Evolutionary conservation across 192 early-diverging fungal genomes (phyloP).

Genomic region (Coemansia aciculifera): DNA sequence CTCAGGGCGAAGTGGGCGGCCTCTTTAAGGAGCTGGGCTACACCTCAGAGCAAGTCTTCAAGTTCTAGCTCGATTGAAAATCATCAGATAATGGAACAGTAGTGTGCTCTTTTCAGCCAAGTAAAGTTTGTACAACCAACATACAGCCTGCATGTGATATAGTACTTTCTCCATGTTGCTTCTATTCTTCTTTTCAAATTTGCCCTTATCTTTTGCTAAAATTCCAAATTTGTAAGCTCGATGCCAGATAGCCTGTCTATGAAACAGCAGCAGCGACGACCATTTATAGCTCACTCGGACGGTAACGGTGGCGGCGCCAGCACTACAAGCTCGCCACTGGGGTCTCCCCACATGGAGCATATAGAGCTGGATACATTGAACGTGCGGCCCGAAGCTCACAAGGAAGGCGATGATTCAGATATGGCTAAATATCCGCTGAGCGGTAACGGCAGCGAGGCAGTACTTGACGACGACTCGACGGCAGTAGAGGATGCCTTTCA

Average conservation of each 20-base stretch:
- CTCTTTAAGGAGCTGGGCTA: conserved; percentile 81
- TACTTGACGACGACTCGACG: conserved; percentile 36
- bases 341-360: background rate
- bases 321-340: background rate
- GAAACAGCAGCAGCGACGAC: conserved; percentile 22
- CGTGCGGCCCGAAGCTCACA: background rate
- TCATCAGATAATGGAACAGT: conserved; percentile 12
- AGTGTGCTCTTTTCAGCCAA: background rate
- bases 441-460: conserved; percentile 2
- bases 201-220: background rate
- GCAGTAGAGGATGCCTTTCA: conserved; percentile 38
- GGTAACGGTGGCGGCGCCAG: background rate
- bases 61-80: conserved; percentile 58
- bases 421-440: background rate
- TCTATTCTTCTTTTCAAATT: background rate
- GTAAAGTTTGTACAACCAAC: background rate
- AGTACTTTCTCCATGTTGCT: background rate
- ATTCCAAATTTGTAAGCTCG: background rate
- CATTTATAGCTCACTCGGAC: background rate
- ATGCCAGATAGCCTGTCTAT: conserved; percentile 39
- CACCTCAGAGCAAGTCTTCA: conserved; percentile 73
- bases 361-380: background rate
- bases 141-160: background rate
- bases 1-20: conserved; percentile 82
- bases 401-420: background rate